Evolutionary conservation across 176 grass and related monocot species (phyloP), one percentile per base, ranked within the genome.

Genomic region (Oryza glumipatula): DNA sequence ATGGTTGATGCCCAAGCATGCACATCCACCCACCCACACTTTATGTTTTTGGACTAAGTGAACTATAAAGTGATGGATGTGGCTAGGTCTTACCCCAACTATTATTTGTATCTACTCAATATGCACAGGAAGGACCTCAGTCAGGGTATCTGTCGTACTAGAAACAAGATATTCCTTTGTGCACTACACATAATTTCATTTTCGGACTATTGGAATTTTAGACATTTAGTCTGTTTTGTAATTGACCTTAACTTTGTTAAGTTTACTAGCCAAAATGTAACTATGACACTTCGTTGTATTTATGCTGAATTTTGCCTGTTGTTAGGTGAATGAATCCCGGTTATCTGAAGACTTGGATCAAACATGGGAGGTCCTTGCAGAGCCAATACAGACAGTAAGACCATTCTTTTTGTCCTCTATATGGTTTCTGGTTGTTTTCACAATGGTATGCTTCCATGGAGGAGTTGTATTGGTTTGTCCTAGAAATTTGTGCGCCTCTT

Each of bases 361-460:
- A 64, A 99, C 94, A 46, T 99, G 97, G 94, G 94, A 96, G 76
- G 88, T 99, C 83, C 94, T 99, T 86, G 97, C 86, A 3, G 97
- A 99, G 30, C 90, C 92, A 79, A 92, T 99, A 78, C 97, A 94
- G 84, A 99, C 94, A 32, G 94, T 96, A 91, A 82, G 88, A 60
- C 41, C 14, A 48, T 38, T 73, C 39, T 6, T 68, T 33, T 13
- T n/a, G 16, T n/a, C 68, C 39, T 69, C n/a, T 48, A 39, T 69
- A 43, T 43, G 43, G 11, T 86, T 68, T 86, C 3, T 74, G 21
- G 32, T 83, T 74, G 61, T 17, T 66, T 24, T 72, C 19, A 66
- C 8, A 43, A 16, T 36, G 9, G 6, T 80, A 38, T 84, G 28
- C 19, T 84, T 80, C 4, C 13, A 26, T 80, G 46, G 68, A 78